These are phyloP conservation scores for Fistulinella staudtii DNA, from an alignment of 1,284 basidiomycete genomes.

Conservation along the genomic window DNA sequence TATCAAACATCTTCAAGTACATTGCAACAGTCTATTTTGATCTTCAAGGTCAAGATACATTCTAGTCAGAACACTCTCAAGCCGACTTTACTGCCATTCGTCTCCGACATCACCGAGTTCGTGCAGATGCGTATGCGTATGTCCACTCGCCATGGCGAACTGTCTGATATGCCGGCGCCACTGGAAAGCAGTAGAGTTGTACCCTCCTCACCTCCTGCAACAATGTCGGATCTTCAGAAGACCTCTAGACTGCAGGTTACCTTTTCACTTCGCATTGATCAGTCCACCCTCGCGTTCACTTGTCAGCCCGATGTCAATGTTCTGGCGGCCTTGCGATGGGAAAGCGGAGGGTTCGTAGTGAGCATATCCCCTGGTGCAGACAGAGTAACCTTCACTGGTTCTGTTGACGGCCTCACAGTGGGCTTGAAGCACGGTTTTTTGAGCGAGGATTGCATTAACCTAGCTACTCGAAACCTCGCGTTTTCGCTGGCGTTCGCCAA, in stretches of 20 bases:
- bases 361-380: slow-evolving; percentile 70
- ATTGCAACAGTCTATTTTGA: slow-evolving; percentile 52
- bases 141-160: slow-evolving; percentile 13
- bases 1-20: slow-evolving; percentile 54
- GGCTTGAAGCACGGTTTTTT: slow-evolving; percentile 79
- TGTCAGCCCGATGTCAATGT: slow-evolving; percentile 90
- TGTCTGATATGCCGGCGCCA: background rate
- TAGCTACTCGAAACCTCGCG: slow-evolving; percentile 71
- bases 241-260: slow-evolving; percentile 63
- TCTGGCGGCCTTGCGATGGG: slow-evolving; percentile 81
- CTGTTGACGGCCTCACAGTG: slow-evolving; percentile 73
- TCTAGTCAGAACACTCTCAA: slow-evolving; percentile 80
- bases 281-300: slow-evolving; percentile 78
- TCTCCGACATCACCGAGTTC: slow-evolving; percentile 65
- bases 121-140: slow-evolving; percentile 63
- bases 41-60: slow-evolving; percentile 79
- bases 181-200: slow-evolving; percentile 5
- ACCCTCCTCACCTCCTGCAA: slow-evolving; percentile 7
- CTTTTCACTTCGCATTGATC: slow-evolving; percentile 85
- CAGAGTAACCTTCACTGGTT: slow-evolving; percentile 70
- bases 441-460: slow-evolving; percentile 72
- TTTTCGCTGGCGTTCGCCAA: slow-evolving; percentile 69
- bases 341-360: slow-evolving; percentile 85
- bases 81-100: slow-evolving; percentile 80
- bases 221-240: slow-evolving; percentile 18